These are phyloP conservation scores for Hansenula sp. DNA, from an alignment of 1,139 yeast species.

Conservation along the genomic window DNA sequence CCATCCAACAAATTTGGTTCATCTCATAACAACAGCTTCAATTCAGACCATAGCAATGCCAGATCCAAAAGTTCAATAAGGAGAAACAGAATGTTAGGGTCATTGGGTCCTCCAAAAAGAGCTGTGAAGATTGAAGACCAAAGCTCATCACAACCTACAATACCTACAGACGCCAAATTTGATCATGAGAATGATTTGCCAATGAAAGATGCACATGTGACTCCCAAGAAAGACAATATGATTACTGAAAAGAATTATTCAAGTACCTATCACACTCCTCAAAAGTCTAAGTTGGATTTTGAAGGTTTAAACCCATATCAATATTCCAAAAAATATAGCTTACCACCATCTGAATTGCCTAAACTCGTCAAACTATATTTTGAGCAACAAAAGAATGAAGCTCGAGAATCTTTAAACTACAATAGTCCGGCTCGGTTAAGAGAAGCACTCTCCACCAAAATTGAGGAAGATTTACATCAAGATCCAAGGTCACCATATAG, in stretches of 20 bases:
- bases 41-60: slow-evolving; percentile 5
- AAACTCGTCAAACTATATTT: slow-evolving; percentile 29
- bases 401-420: slow-evolving; percentile 23
- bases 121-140: slow-evolving; percentile 12
- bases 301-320: slow-evolving; percentile 34
- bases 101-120: slow-evolving; percentile 35
- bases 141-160: background rate
- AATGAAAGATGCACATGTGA: background rate
- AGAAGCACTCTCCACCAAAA: slow-evolving; percentile 17
- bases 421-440: slow-evolving; percentile 22
- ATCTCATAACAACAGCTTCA: background rate
- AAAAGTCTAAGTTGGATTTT: slow-evolving; percentile 21
- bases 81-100: slow-evolving; percentile 26
- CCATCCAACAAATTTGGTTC: slow-evolving; percentile 10
- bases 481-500: background rate
- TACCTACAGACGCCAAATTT: slow-evolving; percentile 1
- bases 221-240: background rate
- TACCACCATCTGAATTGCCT: slow-evolving; percentile 32
- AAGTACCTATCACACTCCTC: background rate
- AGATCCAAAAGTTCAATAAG: slow-evolving; percentile 27
- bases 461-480: slow-evolving; percentile 9
- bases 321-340: slow-evolving; percentile 28
- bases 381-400: slow-evolving; percentile 30
- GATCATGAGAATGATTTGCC: slow-evolving; percentile 4
- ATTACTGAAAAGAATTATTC: background rate